Base-by-base conservation (phyloP, 352 stramenopile species). In the Pythium dissotocum region DNA sequence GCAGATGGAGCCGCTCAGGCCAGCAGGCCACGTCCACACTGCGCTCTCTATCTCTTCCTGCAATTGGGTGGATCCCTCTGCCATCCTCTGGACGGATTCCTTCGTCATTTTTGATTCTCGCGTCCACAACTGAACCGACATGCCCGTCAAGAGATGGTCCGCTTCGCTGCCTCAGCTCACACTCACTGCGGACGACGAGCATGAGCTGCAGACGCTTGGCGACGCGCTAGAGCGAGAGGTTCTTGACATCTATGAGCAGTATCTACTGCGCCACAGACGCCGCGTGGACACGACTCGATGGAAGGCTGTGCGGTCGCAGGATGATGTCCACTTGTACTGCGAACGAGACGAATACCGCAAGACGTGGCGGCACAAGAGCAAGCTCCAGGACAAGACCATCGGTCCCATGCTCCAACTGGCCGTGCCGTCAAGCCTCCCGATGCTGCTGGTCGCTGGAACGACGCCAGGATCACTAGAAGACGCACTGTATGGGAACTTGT, bases 391-490 rank as follows among this genome's bases (percentile, higher is more conserved):
- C 18, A 18, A 18, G 48, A 54, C 4, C 24, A n/a, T 46, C 36
- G 55, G 55, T 18, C 55, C 55, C 0, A 33, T 46, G 55, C 26
- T 36, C 33, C 13, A 33, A 44, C n/a, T 61, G 13, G 55, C 55
- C 12, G 55, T 32, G 26, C 33, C 32, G 5, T 51, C 21, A 13
- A 49, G 26, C 12, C 21, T 61, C 4, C 55, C 52, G 13, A 61
- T 44, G 16, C 40, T 83, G 35, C 10, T 82, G 35, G 70, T 57
- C 32, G 68, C 56, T 12, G 78, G 77, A 6, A 75, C 67, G 10
- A 58, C 81, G 8, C 67, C 77, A 8, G 80, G 82, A 21, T 77
- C 71, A 18, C 38, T 90, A 16, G 80, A 89, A 28, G 82, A 90
- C 57, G 67, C 73, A 18, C 70, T 88, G 59, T 89, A 87, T 60